These are phyloP conservation scores for Plantago lanceolata DNA, from an alignment of 305 asterid genomes.

Conservation along the genomic window DNA sequence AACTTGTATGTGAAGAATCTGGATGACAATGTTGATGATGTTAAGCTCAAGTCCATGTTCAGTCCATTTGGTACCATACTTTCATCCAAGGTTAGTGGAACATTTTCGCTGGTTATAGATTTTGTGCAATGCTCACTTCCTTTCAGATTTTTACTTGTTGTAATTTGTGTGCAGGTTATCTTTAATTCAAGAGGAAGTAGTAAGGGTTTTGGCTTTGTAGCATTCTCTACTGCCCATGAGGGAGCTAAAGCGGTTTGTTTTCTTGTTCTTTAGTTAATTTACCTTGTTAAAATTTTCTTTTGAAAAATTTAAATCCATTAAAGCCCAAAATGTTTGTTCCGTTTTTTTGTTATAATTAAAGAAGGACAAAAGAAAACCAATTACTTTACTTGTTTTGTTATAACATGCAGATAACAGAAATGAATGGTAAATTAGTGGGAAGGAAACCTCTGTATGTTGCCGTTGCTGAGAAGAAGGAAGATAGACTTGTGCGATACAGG, in stretches of 20 bases:
- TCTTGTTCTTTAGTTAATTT: background rate
- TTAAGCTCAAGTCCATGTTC: constrained; percentile 51
- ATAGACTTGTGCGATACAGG: constrained; percentile 38
- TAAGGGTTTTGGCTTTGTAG: constrained; percentile 69
- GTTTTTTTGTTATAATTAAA: background rate
- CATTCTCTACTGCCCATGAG: constrained; percentile 55
- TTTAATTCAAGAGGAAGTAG: constrained; percentile 50
- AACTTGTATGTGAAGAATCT: constrained; percentile 51
- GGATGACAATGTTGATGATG: constrained; percentile 49
- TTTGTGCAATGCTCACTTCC: background rate
- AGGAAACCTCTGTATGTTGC: constrained; percentile 49
- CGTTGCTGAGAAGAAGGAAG: constrained; percentile 42
- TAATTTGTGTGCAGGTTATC: constrained; percentile 47
- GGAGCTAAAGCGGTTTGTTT: constrained; percentile 45
- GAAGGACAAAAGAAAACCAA: background rate
- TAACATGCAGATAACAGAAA: constrained; percentile 30
- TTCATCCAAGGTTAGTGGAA: constrained; percentile 53
- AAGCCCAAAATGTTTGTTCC: too few relatives aligned
- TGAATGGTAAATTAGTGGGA: constrained; percentile 38
- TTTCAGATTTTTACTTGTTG: too few relatives aligned
- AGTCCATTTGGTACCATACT: constrained; percentile 51
- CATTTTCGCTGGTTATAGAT: background rate
- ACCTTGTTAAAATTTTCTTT: background rate
- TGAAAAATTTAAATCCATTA: too few relatives aligned
- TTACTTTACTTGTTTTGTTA: background rate